Conservation (phyloP, 768 basidiomycete genomes). For the Hypsizygus marmoreus region DNA sequence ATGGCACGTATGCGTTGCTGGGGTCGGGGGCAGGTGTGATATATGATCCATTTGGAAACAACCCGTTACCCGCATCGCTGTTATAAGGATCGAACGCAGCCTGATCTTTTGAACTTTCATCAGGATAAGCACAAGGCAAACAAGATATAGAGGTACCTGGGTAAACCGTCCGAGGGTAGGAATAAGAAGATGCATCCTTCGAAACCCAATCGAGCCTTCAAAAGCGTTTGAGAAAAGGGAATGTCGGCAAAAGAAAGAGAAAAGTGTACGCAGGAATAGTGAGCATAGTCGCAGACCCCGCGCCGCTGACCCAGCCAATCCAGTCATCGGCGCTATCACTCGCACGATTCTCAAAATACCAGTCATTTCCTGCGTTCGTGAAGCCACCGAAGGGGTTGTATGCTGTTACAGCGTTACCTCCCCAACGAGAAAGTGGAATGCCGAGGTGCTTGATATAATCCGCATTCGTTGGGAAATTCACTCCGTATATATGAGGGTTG, state of each 20-base stretch:
- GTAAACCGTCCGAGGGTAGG: slow-evolving; percentile 45
- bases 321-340: slow-evolving; percentile 48
- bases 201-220: slow-evolving; percentile 57
- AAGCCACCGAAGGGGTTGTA: slow-evolving; percentile 54
- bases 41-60: slow-evolving; percentile 48
- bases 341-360: slow-evolving; percentile 58
- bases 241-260: background rate
- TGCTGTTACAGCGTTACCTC: slow-evolving; percentile 56
- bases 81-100: slow-evolving; percentile 48
- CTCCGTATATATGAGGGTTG: slow-evolving; percentile 51
- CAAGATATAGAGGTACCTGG: slow-evolving; percentile 32
- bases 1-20: slow-evolving; percentile 42
- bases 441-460: slow-evolving; percentile 50
- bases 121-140: background rate
- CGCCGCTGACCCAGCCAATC: slow-evolving; percentile 48
- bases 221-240: background rate
- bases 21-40: slow-evolving; percentile 42
- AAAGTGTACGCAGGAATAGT: slow-evolving; percentile 52
- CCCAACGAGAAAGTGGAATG: slow-evolving; percentile 53
- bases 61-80: slow-evolving; percentile 49
- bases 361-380: slow-evolving; percentile 56
- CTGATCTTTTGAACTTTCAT: slow-evolving; percentile 35
- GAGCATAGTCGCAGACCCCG: slow-evolving; percentile 44
- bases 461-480: slow-evolving; percentile 53
- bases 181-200: slow-evolving; percentile 54